Evolutionary conservation across 139 green algal genomes (phyloP).

Genomic region (Coelastrella sp.): DNA sequence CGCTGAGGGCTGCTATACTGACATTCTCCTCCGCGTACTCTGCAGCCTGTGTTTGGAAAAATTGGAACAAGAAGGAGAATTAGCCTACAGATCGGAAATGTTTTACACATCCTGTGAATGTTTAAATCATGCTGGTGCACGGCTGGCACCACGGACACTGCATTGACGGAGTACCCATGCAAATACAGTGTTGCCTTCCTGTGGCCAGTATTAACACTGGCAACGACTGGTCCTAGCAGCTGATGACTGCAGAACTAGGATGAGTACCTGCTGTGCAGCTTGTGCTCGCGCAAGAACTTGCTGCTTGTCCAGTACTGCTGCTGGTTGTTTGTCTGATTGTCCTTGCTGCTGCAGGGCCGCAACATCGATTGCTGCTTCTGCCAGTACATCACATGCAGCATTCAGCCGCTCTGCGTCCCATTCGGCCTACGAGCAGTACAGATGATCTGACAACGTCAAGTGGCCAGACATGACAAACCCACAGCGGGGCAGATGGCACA

Average conservation of each 20-base stretch:
- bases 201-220: neutral
- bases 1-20: slow-evolving; percentile 47
- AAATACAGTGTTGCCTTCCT: no score
- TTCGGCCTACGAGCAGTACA: neutral
- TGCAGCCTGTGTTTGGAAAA: slow-evolving; percentile 39
- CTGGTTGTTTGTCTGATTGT: neutral
- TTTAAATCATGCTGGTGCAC: neutral
- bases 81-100: neutral
- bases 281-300: slow-evolving; percentile 58
- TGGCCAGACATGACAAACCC: neutral
- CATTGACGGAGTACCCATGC: no score
- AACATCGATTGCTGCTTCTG: slow-evolving; percentile 27
- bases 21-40: slow-evolving; percentile 60
- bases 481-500: neutral
- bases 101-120: neutral
- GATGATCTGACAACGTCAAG: neutral
- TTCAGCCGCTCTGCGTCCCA: neutral
- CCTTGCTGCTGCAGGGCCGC: slow-evolving; percentile 25
- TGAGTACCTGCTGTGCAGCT: slow-evolving; percentile 60
- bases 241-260: neutral
- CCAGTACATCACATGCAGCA: slow-evolving; percentile 8
- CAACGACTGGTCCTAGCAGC: neutral
- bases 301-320: slow-evolving; percentile 8
- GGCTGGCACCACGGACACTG: neutral
- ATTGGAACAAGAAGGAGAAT: neutral